Conservation (phyloP, 2,329 filamentous ascomycete species). For the Fusarium odoratissimum region DNA sequence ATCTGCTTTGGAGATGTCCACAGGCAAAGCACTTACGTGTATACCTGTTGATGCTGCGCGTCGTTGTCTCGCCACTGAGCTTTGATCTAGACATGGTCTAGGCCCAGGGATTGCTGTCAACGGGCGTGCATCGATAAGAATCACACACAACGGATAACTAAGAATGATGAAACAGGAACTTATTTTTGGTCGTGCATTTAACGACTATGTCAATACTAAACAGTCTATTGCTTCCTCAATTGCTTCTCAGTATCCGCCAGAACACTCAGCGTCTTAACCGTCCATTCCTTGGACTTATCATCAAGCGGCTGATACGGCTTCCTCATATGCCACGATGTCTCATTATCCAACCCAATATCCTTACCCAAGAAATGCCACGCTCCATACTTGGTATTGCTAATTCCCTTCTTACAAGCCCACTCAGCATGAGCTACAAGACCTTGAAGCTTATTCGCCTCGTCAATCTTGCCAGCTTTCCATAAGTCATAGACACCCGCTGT, state of each 20-base stretch:
- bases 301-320: slow-evolving; percentile 55
- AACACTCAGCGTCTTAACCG: slow-evolving; percentile 54
- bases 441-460: slow-evolving; percentile 55
- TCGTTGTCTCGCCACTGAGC: neutral
- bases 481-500: slow-evolving; percentile 55
- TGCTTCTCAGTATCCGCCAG: slow-evolving; percentile 49
- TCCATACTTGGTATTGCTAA: slow-evolving; percentile 60
- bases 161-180: accelerated
- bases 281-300: slow-evolving; percentile 56
- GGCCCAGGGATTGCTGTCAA: neutral
- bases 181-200: accelerated
- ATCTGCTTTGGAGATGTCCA: neutral
- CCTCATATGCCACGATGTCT: slow-evolving; percentile 55
- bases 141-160: accelerated
- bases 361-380: slow-evolving; percentile 56
- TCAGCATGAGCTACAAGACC: slow-evolving; percentile 59
- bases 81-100: neutral
- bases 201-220: accelerated
- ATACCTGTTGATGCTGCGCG: accelerated
- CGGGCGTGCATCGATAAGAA: neutral
- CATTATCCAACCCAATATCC: slow-evolving; percentile 50
- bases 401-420: slow-evolving; percentile 62
- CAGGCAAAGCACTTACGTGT: accelerated
- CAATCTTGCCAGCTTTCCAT: slow-evolving; percentile 52
- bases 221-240: neutral